Evolutionary conservation across 225 moss, liverwort and hornwort genomes (phyloP), one percentile per base, ranked within the genome.

Genomic region (Neckera pumila): DNA sequence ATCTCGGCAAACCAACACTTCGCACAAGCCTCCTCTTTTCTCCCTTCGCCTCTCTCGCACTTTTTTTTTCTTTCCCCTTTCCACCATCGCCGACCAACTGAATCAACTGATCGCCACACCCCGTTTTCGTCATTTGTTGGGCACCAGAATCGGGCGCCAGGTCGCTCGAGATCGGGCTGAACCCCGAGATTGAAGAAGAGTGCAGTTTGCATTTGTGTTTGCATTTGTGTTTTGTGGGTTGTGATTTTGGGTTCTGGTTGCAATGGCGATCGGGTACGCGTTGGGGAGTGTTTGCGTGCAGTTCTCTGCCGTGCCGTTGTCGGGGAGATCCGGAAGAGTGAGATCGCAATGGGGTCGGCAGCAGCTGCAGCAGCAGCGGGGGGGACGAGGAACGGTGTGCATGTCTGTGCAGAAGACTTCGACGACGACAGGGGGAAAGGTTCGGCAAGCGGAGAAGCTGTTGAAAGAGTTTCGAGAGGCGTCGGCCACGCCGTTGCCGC

Each of bases 401-500:
- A 92, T 92, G 92, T 91, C 94, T 14, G 90, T 92, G 89, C 94
- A 89, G 89, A 88, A 79, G 82, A 89, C 92, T 59, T 79, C 82
- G 82, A 47, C 82, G 82, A 49, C 64, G 49, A 25, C 64, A 17
- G 64, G 49, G 87, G 90, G 49, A 85, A 88, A 86, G 89, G 89
- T 71, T 33, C 49, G 30, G 72, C 90, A 87, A 13, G 94, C 93
- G 74, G 88, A 94, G 73, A 91, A 87, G 78, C 56, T 94, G 85
- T 62, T 94, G 66, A 72, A 51, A 40, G 90, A 90, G 83, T 93
- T 97, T 53, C 96, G 98, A 12, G 73, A 86, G 69, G 87, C 92
- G 17, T 93, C 95, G 36, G 94, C 95, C 21, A 98, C 98, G 66
- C 97, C 98, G 17, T 67, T 93, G 56, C 87, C 95, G 79, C 93